Conservation (phyloP, 306 rosid genomes). For the Abrus precatorius region DNA sequence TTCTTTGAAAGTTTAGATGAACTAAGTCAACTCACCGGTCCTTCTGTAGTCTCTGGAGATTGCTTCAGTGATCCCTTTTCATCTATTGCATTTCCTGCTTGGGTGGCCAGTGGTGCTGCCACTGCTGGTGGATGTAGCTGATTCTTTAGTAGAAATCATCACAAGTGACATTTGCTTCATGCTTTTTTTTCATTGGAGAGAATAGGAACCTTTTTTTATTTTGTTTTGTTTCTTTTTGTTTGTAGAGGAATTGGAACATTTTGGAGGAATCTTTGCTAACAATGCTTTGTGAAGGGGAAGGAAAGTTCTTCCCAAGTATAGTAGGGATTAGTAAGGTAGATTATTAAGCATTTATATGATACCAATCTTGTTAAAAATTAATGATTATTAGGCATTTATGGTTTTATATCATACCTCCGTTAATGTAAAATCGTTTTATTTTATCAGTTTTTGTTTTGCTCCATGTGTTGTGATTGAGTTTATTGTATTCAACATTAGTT, state of each 20-base stretch:
- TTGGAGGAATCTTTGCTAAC: slow-evolving; percentile 55
- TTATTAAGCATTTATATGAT: slow-evolving; percentile 31
- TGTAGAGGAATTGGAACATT: slow-evolving; percentile 50
- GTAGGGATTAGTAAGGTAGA: slow-evolving; percentile 39
- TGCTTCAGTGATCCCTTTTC: slow-evolving; percentile 69
- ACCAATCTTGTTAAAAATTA: slow-evolving; percentile 24
- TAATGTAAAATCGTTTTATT: slow-evolving; percentile 46
- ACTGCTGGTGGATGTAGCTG: slow-evolving; percentile 71
- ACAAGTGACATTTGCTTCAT: slow-evolving; percentile 26
- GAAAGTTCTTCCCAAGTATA: slow-evolving; percentile 32
- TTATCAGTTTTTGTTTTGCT: background rate
- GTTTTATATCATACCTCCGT: slow-evolving; percentile 9
- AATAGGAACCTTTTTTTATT: slow-evolving; percentile 35
- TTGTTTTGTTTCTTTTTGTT: slow-evolving; percentile 6
- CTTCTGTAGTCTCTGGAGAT: slow-evolving; percentile 52
- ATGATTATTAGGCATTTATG: slow-evolving; percentile 24
- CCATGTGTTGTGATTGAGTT: slow-evolving; percentile 20
- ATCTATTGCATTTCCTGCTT: slow-evolving; percentile 57
- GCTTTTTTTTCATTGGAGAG: slow-evolving; percentile 45
- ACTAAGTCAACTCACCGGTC: slow-evolving; percentile 48
- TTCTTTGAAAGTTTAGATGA: slow-evolving; percentile 84
- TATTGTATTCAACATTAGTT: slow-evolving; percentile 25
- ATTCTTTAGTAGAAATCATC: slow-evolving; percentile 36
- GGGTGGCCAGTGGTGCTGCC: slow-evolving; percentile 69
- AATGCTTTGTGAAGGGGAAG: slow-evolving; percentile 43